phyloP scores from a whole-genome alignment of 2,329 filamentous ascomycete genomes.

The Talaromyces sp. region DNA sequence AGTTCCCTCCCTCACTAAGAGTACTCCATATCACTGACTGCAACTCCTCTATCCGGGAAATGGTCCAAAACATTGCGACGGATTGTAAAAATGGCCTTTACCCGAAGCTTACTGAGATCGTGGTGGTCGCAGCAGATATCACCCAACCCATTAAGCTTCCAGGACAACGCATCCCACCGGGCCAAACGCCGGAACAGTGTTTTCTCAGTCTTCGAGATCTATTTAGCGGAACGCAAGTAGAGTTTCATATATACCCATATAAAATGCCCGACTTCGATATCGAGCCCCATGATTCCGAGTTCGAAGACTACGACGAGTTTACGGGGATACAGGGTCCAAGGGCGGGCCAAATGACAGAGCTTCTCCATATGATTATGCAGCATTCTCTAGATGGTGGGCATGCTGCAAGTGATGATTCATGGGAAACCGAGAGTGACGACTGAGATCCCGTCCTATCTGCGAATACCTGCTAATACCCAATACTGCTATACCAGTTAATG shows the following conservation, averaged over 20 bases:
- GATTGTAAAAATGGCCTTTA: slow-evolving; percentile 20
- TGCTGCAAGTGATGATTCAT: neutral
- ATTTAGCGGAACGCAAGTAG: slow-evolving; percentile 17
- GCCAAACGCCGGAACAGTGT: slow-evolving; percentile 18
- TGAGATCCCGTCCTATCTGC: neutral
- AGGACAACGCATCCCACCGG: slow-evolving; percentile 16
- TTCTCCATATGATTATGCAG: neutral
- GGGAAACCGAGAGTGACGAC: neutral
- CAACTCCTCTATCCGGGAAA: slow-evolving; percentile 19
- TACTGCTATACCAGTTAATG: neutral
- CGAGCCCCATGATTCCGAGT: neutral
- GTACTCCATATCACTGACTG: slow-evolving; percentile 20
- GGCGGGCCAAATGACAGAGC: neutral
- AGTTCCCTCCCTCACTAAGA: slow-evolving; percentile 18
- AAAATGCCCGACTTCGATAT: neutral
- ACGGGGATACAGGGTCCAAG: neutral
- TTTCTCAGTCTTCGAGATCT: slow-evolving; percentile 15
- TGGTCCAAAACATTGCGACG: slow-evolving; percentile 18
- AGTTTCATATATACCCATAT: neutral
- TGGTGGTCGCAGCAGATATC: slow-evolving; percentile 19
- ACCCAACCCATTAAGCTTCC: slow-evolving; percentile 17
- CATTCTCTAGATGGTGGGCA: neutral
- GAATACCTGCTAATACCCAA: neutral
- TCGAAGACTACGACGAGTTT: neutral
- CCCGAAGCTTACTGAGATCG: slow-evolving; percentile 17